A percentile compares a stretch with the other conserved stretches of the same genome.
These are phyloP conservation scores for Cucurbitaria berberidis DNA, from an alignment of 2,329 filamentous ascomycete species.

Conservation along the genomic window DNA sequence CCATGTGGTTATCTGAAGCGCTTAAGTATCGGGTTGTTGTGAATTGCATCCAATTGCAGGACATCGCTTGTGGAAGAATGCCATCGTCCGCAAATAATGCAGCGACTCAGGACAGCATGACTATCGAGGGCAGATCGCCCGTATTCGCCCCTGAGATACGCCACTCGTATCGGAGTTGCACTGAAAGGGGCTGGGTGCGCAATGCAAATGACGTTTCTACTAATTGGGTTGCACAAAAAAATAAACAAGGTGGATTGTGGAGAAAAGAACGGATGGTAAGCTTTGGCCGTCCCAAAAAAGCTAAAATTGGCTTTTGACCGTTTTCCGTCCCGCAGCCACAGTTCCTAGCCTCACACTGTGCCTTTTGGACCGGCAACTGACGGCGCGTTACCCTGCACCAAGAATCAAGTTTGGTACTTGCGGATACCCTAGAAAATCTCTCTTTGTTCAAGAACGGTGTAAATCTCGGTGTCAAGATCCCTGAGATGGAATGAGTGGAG, in stretches of 20 bases:
- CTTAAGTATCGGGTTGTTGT: slow-evolving; percentile 2
- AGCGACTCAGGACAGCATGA: not conserved
- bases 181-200: not conserved
- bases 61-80: slow-evolving; percentile 1
- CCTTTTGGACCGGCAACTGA: not conserved
- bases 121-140: not conserved
- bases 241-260: not conserved
- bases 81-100: not conserved
- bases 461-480: too few relatives aligned
- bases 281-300: not conserved
- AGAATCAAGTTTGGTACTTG: not conserved
- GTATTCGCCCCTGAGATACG: not conserved
- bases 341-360: not conserved
- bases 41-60: slow-evolving; percentile 1
- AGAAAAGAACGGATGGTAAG: not conserved
- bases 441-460: not conserved
- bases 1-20: slow-evolving; percentile 17
- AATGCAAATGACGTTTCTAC: not conserved
- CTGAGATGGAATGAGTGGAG: too few relatives aligned
- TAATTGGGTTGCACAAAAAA: not conserved
- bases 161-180: not conserved
- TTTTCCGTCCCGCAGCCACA: not conserved
- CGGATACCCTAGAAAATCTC: not conserved
- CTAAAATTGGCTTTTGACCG: not conserved
- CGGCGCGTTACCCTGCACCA: not conserved